These are phyloP conservation scores for Phytophthora gonapodyides DNA, from an alignment of 352 stramenopile genomes.

Conservation along the genomic window DNA sequence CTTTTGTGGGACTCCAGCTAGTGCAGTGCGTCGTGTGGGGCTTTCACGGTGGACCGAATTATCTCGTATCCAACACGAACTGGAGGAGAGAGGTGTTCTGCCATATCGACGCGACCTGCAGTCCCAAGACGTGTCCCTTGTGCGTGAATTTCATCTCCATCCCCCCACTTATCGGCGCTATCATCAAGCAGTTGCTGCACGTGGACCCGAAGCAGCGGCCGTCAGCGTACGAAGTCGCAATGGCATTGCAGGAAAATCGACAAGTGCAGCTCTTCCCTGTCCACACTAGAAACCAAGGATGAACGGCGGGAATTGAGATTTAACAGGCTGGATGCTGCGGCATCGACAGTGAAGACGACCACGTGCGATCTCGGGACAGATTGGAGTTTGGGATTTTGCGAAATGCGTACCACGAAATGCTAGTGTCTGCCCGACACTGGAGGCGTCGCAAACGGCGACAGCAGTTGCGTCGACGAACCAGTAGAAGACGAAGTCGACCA, in stretches of 20 bases:
- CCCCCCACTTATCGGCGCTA: constrained; percentile 68
- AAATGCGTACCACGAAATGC: not conserved
- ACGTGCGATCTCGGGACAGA: no score
- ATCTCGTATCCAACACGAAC: constrained; percentile 57
- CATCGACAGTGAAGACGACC: not conserved
- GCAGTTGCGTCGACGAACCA: constrained; percentile 24
- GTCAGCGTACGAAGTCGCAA: constrained; percentile 74
- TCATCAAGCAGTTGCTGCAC: constrained; percentile 82
- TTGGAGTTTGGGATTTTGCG: not conserved
- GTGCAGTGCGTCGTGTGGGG: constrained; percentile 85
- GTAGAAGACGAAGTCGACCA: constrained; percentile 20
- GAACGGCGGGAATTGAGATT: not conserved
- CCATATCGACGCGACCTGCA: constrained; percentile 74
- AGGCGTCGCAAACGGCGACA: constrained; percentile 18
- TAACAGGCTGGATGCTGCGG: not conserved
- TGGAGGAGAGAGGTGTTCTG: constrained; percentile 78
- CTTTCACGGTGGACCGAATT: constrained; percentile 71
- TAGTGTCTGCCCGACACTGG: constrained; percentile 18
- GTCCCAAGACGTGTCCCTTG: constrained; percentile 58
- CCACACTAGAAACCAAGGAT: constrained; percentile 29
- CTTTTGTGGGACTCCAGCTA: constrained; percentile 43
- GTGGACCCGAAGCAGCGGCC: constrained; percentile 66
- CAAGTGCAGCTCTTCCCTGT: constrained; percentile 60
- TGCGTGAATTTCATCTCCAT: constrained; percentile 86
- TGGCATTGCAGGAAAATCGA: constrained; percentile 68